phyloP scores from a whole-genome alignment of 495 filamentous ascomycete species.

The Hypoxylon lenormandii region DNA sequence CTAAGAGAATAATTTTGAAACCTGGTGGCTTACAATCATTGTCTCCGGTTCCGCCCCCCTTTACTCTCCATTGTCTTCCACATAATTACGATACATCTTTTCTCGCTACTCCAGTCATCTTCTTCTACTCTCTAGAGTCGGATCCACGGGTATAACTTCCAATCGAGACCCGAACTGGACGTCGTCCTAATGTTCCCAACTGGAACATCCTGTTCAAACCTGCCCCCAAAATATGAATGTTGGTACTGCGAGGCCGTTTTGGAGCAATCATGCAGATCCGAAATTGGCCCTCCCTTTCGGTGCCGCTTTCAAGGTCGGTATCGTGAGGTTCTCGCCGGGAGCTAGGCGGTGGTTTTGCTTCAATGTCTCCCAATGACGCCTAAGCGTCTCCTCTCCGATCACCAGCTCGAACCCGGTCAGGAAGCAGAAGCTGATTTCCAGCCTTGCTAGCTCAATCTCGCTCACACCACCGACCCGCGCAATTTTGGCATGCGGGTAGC shows the following conservation, averaged over 20 bases:
- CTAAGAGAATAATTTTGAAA: not conserved
- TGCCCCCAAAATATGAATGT: no score
- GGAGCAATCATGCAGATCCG: conserved; percentile 4
- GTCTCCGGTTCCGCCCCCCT: not conserved
- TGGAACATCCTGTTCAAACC: not conserved
- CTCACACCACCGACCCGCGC: conserved; percentile 90
- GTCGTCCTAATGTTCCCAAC: not conserved
- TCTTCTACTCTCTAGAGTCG: no score
- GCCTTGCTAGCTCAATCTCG: conserved; percentile 77
- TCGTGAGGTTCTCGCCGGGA: conserved; percentile 10
- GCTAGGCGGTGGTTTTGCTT: conserved; percentile 51
- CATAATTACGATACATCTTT: no score
- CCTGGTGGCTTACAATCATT: not conserved
- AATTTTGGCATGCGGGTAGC: conserved; percentile 83
- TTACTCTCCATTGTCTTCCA: not conserved
- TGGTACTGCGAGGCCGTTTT: not conserved
- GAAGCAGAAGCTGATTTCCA: conserved; percentile 94
- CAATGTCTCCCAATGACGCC: conserved; percentile 65
- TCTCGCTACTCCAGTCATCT: no score
- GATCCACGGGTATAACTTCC: no score
- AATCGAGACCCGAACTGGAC: no score
- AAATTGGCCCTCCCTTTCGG: conserved; percentile 14
- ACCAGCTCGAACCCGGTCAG: conserved; percentile 82
- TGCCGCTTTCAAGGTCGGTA: conserved; percentile 26
- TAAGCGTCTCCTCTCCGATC: conserved; percentile 73